These are phyloP conservation scores for Ophiocordyceps unilateralis DNA, from an alignment of 2,329 filamentous ascomycete genomes.

Conservation along the genomic window DNA sequence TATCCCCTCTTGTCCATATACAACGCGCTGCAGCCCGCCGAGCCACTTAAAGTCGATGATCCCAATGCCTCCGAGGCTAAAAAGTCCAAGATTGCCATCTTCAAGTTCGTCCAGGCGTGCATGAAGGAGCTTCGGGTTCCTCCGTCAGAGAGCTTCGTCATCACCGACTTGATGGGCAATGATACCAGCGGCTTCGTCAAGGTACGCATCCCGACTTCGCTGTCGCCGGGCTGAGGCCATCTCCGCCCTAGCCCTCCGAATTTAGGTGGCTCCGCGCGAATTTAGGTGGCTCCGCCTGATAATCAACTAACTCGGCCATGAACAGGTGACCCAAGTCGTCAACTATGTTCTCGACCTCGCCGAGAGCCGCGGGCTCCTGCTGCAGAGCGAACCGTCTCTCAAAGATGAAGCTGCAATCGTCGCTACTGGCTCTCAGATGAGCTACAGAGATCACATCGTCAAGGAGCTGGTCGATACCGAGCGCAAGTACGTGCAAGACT, in stretches of 20 bases:
- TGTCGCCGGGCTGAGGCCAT: background rate
- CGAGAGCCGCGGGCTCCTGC: conserved; percentile 58
- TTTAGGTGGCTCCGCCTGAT: no score
- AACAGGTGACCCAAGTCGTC: conserved; percentile 66
- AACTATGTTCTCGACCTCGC: conserved; percentile 82
- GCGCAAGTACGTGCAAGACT: conserved; percentile 91
- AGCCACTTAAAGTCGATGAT: conserved; percentile 51
- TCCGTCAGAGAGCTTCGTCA: conserved; percentile 72
- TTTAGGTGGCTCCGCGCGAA: no score
- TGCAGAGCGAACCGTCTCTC: conserved; percentile 38
- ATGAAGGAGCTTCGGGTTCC: conserved; percentile 66
- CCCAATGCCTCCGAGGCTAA: conserved; percentile 47
- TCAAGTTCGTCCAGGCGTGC: conserved; percentile 85
- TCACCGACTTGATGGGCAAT: conserved; percentile 79
- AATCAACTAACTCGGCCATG: background rate
- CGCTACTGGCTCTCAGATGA: conserved; percentile 47
- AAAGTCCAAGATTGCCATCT: conserved; percentile 70
- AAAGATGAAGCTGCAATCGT: conserved; percentile 30
- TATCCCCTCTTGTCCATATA: conserved; percentile 77
- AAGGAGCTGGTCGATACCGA: conserved; percentile 88
- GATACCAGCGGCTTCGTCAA: conserved; percentile 97
- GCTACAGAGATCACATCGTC: conserved; percentile 70
- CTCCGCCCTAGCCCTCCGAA: background rate
- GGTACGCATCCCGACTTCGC: conserved; percentile 25
- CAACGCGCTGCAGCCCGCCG: conserved; percentile 61